Conservation (phyloP, 805 yeast genomes). For the Pichia sporocuriosa region DNA sequence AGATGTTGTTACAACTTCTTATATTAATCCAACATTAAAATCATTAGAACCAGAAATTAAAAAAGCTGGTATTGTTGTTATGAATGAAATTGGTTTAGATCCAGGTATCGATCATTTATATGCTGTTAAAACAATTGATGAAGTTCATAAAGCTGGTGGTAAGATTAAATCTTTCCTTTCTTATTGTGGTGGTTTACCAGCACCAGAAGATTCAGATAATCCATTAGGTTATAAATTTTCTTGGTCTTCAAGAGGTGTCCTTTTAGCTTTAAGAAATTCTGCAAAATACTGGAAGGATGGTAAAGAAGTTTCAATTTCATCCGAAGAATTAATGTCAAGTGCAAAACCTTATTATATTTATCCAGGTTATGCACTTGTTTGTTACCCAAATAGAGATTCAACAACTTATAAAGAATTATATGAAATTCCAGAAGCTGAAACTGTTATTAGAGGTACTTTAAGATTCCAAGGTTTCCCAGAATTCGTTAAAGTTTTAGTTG, state of each 20-base stretch:
- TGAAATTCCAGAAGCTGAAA: constrained; percentile 94
- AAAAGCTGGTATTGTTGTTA: constrained; percentile 92
- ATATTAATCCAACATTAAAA: constrained; percentile 85
- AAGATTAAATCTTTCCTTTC: constrained; percentile 90
- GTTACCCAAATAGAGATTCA: constrained; percentile 98
- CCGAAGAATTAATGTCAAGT: constrained; percentile 90
- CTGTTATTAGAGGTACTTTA: constrained; percentile 93
- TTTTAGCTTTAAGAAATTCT: constrained; percentile 88
- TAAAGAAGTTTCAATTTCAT: constrained; percentile 65
- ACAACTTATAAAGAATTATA: constrained; percentile 89
- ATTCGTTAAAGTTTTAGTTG: constrained; percentile 91
- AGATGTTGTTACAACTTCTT: constrained; percentile 91
- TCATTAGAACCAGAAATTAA: constrained; percentile 82
- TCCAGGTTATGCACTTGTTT: constrained; percentile 92
- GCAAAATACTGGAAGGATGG: constrained; percentile 90
- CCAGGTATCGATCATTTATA: constrained; percentile 98
- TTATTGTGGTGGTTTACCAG: constrained; percentile 98
- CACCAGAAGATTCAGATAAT: constrained; percentile 96
- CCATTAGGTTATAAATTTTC: constrained; percentile 98
- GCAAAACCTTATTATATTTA: constrained; percentile 93
- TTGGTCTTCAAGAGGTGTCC: constrained; percentile 98
- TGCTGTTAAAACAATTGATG: constrained; percentile 97
- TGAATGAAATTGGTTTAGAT: constrained; percentile 98
- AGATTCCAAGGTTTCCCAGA: constrained; percentile 99
- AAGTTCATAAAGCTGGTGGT: constrained; percentile 87